These are phyloP conservation scores for Begonia fuchsioides DNA, from an alignment of 306 rosid genomes.

Conservation along the genomic window DNA sequence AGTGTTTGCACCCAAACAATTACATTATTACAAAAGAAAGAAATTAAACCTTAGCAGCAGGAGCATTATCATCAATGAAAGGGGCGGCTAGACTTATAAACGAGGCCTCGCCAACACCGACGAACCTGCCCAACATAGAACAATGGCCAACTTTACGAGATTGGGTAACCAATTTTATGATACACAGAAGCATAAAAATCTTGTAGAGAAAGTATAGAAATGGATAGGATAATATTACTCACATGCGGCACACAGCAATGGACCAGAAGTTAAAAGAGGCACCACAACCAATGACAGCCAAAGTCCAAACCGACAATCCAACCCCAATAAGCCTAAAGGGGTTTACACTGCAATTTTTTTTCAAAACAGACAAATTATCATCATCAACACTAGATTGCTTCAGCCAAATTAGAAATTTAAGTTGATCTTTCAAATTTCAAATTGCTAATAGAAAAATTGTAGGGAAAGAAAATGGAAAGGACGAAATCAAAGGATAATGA, in stretches of 20 bases:
- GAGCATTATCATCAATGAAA: slow-evolving; percentile 93
- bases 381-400: no score
- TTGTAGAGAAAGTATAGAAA: slow-evolving; percentile 1
- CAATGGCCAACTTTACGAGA: background rate
- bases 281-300: slow-evolving; percentile 77
- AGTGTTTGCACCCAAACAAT: background rate
- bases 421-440: no score
- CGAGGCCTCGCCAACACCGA: slow-evolving; percentile 98
- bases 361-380: background rate
- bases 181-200: slow-evolving; percentile 6
- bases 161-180: background rate
- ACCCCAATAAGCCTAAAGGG: slow-evolving; percentile 93
- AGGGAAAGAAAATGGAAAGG: background rate
- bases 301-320: slow-evolving; percentile 91
- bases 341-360: slow-evolving; percentile 49
- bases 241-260: slow-evolving; percentile 76
- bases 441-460: background rate
- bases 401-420: no score
- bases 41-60: slow-evolving; percentile 51
- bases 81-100: slow-evolving; percentile 97
- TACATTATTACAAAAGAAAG: slow-evolving; percentile 3
- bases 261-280: slow-evolving; percentile 78
- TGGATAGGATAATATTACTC: slow-evolving; percentile 10
- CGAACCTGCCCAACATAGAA: slow-evolving; percentile 49
- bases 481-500: no score